Evolutionary conservation across 2,329 filamentous ascomycete species (phyloP), one percentile per base, ranked within the genome.

Genomic region (Amphichorda felina): DNA sequence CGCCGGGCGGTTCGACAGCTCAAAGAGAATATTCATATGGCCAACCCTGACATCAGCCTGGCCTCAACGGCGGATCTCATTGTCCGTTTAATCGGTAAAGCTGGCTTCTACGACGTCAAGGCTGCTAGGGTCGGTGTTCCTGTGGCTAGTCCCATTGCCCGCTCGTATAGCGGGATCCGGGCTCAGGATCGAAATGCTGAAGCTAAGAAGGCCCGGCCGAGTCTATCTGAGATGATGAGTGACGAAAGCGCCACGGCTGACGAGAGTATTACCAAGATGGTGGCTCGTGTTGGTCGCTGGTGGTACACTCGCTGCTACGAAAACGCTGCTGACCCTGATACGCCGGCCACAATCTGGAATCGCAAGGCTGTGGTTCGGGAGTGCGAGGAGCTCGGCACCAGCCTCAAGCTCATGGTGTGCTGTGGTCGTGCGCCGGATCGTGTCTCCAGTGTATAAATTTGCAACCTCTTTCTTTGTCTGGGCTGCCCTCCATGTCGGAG

Each of bases 221-320:
- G 66, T 42, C 62, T 87, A 2, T 75, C 77, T 2, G 82, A 87
- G 49, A 75, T 86, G 60, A 80, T 86, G 57, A 76, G 70, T 21
- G 79, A 85, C 43, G 69, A 78, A 25, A 72, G 74, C n/a, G 67
- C 75, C 1, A 64, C 72, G 11, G 80, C 82, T 16, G 86, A 94
- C 45, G 84, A 87, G 50, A 80, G 77, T 44, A 94, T 96, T 50
- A 85, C 86, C 11, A 88, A 85, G 50, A 94, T 94, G 69, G 87
- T 96, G 16, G 82, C 87, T 13, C 81, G 79, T 42, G 89, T 96
- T 9, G 89, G 87, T 2, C 73, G 91, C 30, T 96, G 89, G 86
- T 98, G 91, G 91, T 96, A 94, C 58, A 83, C 77, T 8, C 76
- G 82, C 35, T 95, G 89, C 63, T 96, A 95, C 54, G 89, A 95